These are phyloP conservation scores for Carex cristatella DNA, from an alignment of 176 grass and related monocot genomes.

Conservation along the genomic window DNA sequence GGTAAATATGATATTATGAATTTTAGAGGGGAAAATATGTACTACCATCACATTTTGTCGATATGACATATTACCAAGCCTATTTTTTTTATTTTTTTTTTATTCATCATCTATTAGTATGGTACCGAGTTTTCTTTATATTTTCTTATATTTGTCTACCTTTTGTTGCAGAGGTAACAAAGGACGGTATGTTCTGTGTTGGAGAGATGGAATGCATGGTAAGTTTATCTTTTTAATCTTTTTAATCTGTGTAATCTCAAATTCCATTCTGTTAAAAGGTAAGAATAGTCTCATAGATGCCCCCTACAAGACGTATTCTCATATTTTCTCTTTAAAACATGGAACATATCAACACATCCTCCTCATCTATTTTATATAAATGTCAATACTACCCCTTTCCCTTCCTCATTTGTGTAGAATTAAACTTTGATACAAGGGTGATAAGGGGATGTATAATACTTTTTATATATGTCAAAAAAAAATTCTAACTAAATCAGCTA, in stretches of 20 bases:
- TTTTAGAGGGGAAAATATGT: too few species aligned
- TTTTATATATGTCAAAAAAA: background rate
- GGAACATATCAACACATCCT: background rate
- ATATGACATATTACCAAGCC: background rate
- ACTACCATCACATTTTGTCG: background rate
- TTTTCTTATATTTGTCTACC: background rate
- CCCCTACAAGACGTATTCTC: background rate
- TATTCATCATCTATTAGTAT: background rate
- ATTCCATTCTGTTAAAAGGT: background rate
- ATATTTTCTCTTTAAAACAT: background rate
- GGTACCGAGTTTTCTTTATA: background rate
- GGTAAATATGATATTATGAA: too few species aligned
- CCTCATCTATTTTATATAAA: background rate
- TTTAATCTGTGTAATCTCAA: background rate
- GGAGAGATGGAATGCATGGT: conserved; percentile 99
- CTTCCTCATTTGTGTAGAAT: background rate
- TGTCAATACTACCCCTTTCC: background rate
- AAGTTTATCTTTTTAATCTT: conserved; percentile 24
- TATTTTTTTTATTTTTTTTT: background rate
- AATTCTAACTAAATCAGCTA: background rate
- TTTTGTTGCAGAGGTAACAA: conserved; percentile 71
- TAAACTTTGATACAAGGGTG: background rate
- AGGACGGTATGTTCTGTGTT: conserved; percentile 94
- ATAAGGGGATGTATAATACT: background rate
- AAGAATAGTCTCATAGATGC: background rate